Percentiles rank a stretch among this genome's conserved stretches.
phyloP scores from a whole-genome alignment of 768 basidiomycete species.

The Russula dissimulans region DNA sequence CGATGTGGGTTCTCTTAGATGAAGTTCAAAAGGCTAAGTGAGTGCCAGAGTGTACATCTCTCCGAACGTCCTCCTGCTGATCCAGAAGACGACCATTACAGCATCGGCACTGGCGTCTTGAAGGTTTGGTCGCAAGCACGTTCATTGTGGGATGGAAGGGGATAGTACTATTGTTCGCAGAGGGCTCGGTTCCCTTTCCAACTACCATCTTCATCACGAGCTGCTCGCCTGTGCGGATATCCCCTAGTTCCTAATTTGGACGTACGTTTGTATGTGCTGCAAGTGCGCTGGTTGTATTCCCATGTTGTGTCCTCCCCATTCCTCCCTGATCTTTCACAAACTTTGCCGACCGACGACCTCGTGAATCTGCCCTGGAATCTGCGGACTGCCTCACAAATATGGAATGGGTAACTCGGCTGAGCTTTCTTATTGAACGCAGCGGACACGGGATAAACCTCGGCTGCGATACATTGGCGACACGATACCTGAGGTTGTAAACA shows the following conservation, averaged over 20 bases:
- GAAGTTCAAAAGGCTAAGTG: slow-evolving; percentile 11
- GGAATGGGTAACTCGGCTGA: too few relatives aligned
- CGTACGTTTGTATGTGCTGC: background rate
- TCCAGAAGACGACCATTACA: slow-evolving; percentile 22
- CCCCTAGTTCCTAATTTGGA: background rate
- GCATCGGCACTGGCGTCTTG: slow-evolving; percentile 64
- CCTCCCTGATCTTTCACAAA: too few relatives aligned
- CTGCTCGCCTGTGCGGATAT: background rate
- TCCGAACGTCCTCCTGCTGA: background rate
- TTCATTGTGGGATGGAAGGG: slow-evolving; percentile 33
- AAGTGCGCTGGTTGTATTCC: background rate
- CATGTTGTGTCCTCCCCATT: too few relatives aligned
- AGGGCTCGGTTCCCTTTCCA: background rate
- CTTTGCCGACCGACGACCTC: too few relatives aligned
- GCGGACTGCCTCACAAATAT: too few relatives aligned
- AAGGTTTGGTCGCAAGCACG: slow-evolving; percentile 63
- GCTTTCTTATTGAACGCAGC: too few relatives aligned
- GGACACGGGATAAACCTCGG: too few relatives aligned
- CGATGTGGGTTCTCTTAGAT: slow-evolving; percentile 4
- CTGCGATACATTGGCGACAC: too few relatives aligned
- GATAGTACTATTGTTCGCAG: background rate
- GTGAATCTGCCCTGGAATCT: too few relatives aligned
- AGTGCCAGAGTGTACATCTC: background rate
- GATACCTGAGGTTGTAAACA: too few relatives aligned
- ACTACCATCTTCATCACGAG: background rate